A percentile compares a stretch with the other conserved stretches of the same genome.
Evolutionary conservation across 169 alveolate species (phyloP).

Genomic region (Eimeria praecox): DNA sequence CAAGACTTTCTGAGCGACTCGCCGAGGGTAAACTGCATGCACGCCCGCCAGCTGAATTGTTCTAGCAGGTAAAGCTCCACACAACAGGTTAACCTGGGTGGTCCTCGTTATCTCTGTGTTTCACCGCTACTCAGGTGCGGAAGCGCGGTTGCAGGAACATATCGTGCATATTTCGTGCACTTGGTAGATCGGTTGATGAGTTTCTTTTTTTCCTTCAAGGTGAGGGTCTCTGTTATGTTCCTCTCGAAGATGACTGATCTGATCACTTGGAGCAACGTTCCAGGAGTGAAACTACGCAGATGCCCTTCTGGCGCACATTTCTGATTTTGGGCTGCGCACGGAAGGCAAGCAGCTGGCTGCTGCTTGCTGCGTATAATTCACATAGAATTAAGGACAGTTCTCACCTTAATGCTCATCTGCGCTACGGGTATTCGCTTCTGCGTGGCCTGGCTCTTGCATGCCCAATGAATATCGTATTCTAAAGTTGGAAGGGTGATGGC

Average conservation of each 20-base stretch:
- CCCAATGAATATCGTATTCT: not conserved
- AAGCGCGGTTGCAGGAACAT: conserved; percentile 61
- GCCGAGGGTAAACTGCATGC: not conserved
- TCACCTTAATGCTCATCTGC: not conserved
- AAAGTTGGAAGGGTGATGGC: not conserved
- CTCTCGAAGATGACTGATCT: not conserved
- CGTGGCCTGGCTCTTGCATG: not conserved
- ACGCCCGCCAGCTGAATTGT: not conserved
- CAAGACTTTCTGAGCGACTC: conserved; percentile 71
- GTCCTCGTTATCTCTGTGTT: not conserved
- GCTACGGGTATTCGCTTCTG: no score
- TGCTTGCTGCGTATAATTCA: not conserved
- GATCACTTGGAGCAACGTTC: not conserved
- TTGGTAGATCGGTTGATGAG: conserved; percentile 58
- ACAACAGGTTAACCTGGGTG: not conserved
- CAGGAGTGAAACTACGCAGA: not conserved
- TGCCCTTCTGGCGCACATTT: not conserved
- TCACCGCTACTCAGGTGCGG: conserved; percentile 28
- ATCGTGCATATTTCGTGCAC: conserved; percentile 9
- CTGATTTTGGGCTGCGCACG: not conserved
- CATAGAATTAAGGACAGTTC: not conserved
- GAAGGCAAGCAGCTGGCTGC: not conserved
- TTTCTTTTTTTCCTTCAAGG: conserved; percentile 65
- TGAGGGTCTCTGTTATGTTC: not conserved
- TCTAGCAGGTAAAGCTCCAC: not conserved